A percentile compares a stretch with the other conserved stretches of the same genome.
Evolutionary conservation across 2,329 filamentous ascomycete species (phyloP).

Genomic region (Fusarium incarnatum): DNA sequence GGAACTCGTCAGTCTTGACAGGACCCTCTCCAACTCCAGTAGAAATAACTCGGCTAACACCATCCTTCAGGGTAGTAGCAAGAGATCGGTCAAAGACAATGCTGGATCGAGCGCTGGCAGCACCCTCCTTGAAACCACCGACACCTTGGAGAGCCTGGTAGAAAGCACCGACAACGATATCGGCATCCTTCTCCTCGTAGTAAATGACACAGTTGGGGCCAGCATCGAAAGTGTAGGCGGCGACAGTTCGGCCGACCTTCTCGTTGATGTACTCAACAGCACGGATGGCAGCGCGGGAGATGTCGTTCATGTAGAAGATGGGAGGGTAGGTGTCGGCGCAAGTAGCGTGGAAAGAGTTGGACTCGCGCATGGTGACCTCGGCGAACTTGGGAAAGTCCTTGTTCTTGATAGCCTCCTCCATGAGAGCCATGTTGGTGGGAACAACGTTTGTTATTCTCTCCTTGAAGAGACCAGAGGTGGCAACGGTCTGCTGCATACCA

Average conservation of each 20-base stretch:
- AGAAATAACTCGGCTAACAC: constrained; percentile 89
- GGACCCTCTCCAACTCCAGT: constrained; percentile 94
- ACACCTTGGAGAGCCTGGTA: constrained; percentile 72
- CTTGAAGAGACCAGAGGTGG: constrained; percentile 88
- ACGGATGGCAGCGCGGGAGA: constrained; percentile 85
- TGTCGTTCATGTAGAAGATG: constrained; percentile 99
- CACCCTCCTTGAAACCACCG: constrained; percentile 77
- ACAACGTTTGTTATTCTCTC: constrained; percentile 81
- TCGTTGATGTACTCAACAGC: constrained; percentile 91
- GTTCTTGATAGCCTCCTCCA: constrained; percentile 83
- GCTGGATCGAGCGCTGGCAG: constrained; percentile 63
- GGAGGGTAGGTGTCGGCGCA: constrained; percentile 96
- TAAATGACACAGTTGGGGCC: constrained; percentile 98
- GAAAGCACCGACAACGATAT: constrained; percentile 80
- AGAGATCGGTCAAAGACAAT: constrained; percentile 74
- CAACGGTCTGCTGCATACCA: constrained; percentile 97
- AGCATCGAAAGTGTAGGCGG: constrained; percentile 97
- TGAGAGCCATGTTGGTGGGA: constrained; percentile 82
- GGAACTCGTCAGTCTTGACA: constrained; percentile 78
- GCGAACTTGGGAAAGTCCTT: constrained; percentile 89
- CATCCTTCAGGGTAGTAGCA: constrained; percentile 75
- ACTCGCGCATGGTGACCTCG: constrained; percentile 94
- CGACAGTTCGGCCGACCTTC: constrained; percentile 80
- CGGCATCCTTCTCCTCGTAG: constrained; percentile 84
- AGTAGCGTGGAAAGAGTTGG: constrained; percentile 95